phyloP scores from a whole-genome alignment of 2,329 filamentous ascomycete species.

The Canariomyces notabilis region DNA sequence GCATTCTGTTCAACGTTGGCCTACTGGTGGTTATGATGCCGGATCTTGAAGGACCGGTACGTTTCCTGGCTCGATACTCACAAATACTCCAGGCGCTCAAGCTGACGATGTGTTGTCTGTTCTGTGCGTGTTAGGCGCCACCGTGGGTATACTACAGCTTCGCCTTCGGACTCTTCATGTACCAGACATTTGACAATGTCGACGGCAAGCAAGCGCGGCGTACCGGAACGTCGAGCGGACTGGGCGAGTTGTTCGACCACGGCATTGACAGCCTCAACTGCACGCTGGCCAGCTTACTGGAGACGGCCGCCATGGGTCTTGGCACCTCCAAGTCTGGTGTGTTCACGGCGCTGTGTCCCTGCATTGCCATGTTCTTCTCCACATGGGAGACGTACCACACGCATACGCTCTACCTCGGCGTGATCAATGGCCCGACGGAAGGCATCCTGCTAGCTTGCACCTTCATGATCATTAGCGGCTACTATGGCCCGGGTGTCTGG shows the following conservation, averaged over 20 bases:
- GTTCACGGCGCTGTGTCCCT: constrained; percentile 86
- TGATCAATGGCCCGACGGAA: constrained; percentile 96
- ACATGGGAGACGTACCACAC: constrained; percentile 99
- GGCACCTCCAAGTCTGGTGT: constrained; percentile 79
- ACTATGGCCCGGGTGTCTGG: constrained; percentile 86
- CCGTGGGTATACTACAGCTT: constrained; percentile 96
- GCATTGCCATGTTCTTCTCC: constrained; percentile 97
- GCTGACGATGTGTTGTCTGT: constrained; percentile 3
- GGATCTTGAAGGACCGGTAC: constrained; percentile 84
- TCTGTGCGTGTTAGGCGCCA: constrained; percentile 56
- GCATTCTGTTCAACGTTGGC: constrained; percentile 80
- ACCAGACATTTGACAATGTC: constrained; percentile 98
- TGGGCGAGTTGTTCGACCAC: constrained; percentile 97
- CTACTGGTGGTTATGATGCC: constrained; percentile 75
- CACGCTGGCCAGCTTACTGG: constrained; percentile 83
- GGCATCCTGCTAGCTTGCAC: constrained; percentile 82
- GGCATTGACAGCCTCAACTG: constrained; percentile 98
- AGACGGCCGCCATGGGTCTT: constrained; percentile 88
- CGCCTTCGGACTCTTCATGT: constrained; percentile 94
- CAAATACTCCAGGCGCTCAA: neutral
- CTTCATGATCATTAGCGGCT: constrained; percentile 82
- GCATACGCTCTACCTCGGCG: constrained; percentile 91
- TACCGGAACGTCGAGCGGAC: constrained; percentile 88
- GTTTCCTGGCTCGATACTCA: neutral
- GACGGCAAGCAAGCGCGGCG: constrained; percentile 95